Evolutionary conservation across 768 basidiomycete species (phyloP).

Genomic region (Amanita molliuscula): DNA sequence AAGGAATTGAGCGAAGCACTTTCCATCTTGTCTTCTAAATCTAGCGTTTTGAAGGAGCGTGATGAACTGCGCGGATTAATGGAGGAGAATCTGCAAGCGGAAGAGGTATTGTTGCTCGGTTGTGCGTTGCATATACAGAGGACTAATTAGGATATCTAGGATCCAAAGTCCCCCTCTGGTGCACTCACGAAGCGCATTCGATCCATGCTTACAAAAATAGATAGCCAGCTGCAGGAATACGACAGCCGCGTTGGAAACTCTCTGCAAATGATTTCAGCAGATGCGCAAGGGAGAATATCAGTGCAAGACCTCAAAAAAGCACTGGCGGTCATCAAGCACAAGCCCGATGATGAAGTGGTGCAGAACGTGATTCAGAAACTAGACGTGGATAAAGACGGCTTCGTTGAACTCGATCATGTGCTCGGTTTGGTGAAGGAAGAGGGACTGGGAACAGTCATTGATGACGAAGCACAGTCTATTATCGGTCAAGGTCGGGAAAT

Average conservation of each 20-base stretch:
- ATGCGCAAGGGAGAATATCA: constrained; percentile 82
- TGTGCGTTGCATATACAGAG: neutral
- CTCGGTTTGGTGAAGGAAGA: constrained; percentile 82
- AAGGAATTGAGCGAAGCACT: constrained; percentile 90
- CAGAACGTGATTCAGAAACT: constrained; percentile 84
- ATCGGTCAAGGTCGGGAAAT: constrained; percentile 80
- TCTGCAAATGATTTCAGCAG: constrained; percentile 77
- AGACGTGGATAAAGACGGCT: constrained; percentile 94
- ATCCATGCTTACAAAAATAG: constrained; percentile 92
- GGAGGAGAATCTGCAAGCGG: constrained; percentile 86
- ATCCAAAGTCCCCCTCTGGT: constrained; percentile 70
- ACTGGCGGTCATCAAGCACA: constrained; percentile 87
- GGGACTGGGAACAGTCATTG: constrained; percentile 76
- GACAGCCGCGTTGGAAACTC: constrained; percentile 80
- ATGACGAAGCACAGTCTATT: constrained; percentile 75
- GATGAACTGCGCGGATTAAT: constrained; percentile 86
- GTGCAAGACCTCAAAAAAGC: constrained; percentile 86
- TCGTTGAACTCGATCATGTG: constrained; percentile 92
- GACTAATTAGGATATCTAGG: constrained; percentile 24
- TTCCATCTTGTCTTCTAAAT: constrained; percentile 84
- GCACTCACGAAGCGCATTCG: constrained; percentile 95
- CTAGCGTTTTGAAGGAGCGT: constrained; percentile 91
- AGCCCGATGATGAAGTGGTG: constrained; percentile 82
- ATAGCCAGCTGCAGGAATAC: constrained; percentile 84
- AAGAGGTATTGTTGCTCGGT: constrained; percentile 46